phyloP scores from a whole-genome alignment of 208 protist genomes.

The Trypanosomatidae sp. region DNA sequence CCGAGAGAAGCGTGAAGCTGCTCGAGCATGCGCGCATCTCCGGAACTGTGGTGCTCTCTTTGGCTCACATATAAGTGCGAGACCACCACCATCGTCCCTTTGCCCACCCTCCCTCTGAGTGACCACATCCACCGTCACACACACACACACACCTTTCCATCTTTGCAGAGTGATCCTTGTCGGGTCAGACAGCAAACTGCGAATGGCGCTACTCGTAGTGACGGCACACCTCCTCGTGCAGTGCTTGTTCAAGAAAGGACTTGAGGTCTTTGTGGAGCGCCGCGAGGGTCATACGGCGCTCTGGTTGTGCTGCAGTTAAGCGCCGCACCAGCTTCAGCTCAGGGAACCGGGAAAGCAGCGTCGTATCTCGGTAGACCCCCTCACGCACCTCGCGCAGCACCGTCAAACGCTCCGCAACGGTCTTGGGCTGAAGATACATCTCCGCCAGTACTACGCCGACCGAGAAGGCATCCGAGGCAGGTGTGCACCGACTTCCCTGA shows the following conservation, averaged over 20 bases:
- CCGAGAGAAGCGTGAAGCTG: not conserved
- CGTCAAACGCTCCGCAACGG: constrained; percentile 65
- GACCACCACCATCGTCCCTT: not conserved
- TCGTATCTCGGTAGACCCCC: constrained; percentile 33
- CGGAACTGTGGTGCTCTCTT: not conserved
- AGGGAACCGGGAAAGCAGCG: constrained; percentile 45
- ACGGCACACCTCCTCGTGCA: constrained; percentile 14
- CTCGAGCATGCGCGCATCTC: not conserved
- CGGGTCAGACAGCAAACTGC: not conserved
- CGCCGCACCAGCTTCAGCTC: constrained; percentile 57
- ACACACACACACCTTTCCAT: not conserved
- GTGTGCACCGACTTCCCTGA: constrained; percentile 48
- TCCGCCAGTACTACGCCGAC: constrained; percentile 77
- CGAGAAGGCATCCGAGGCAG: constrained; percentile 69
- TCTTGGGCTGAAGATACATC: constrained; percentile 83
- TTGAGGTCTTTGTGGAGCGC: constrained; percentile 17
- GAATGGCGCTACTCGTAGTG: not conserved
- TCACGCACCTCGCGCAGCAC: constrained; percentile 61
- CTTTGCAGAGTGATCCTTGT: not conserved
- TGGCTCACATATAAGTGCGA: not conserved
- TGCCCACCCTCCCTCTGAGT: not conserved
- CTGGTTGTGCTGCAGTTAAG: constrained; percentile 32
- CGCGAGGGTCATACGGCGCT: constrained; percentile 17
- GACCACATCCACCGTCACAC: not conserved
- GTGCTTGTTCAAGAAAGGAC: constrained; percentile 15